Evolutionary conservation across 305 asterid genomes (phyloP).

Genomic region (Ajuga reptans): DNA sequence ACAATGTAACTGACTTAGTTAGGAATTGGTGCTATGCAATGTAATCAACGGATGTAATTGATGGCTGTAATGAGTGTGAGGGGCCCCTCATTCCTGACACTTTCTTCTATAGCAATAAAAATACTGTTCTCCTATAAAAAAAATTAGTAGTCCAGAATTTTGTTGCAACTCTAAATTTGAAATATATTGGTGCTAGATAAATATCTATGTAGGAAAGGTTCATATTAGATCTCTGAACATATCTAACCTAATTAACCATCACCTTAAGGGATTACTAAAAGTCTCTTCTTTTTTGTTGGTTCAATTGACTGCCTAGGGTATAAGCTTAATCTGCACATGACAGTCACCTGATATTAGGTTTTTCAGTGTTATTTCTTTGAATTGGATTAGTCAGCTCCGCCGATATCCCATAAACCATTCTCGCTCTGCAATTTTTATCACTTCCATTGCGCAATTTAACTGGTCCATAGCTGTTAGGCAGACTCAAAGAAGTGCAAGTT

Average conservation of each 20-base stretch:
- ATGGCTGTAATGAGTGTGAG: no score
- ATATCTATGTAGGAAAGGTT: constrained; percentile 11
- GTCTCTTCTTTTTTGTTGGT: background rate
- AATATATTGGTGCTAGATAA: background rate
- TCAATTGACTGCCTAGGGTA: background rate
- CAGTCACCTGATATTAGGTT: background rate
- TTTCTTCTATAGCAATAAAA: no score
- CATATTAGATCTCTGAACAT: background rate
- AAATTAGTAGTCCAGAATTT: background rate
- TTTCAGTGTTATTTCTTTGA: background rate
- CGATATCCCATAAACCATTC: background rate
- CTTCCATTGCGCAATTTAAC: background rate
- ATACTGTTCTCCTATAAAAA: no score
- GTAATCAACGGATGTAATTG: no score
- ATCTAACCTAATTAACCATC: background rate
- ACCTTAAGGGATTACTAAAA: no score
- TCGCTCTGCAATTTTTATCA: background rate
- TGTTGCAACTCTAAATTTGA: background rate
- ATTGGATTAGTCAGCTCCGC: background rate
- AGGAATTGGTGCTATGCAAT: no score
- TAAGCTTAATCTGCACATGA: background rate
- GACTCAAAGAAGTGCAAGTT: background rate
- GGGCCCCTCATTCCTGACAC: no score
- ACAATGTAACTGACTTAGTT: no score
- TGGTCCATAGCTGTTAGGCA: background rate